Evolutionary conservation across 805 yeast species (phyloP), one percentile per base, ranked within the genome.

Genomic region (Candida koratica): DNA sequence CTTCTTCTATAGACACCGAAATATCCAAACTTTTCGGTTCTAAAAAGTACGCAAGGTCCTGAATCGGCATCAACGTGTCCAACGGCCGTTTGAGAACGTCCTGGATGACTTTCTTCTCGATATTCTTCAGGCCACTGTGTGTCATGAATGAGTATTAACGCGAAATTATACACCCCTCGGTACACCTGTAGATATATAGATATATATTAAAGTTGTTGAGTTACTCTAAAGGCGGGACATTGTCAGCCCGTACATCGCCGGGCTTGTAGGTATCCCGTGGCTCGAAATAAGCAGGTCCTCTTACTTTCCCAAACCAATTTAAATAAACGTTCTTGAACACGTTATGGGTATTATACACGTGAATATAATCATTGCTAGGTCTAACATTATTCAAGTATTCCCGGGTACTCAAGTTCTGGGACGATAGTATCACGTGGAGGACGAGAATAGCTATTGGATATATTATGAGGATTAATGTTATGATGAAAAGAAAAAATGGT

Each of bases 331-430:
- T 67, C 15, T 46, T 43, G 20, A 45, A 34, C 1, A 58, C 25
- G 11, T 52, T 50, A 4, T 38, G 29, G 3, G 58, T 50, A 20
- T 56, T 51, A 37, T 46, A 65, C 14, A 58, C 62, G 47, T 64
- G 64, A 19, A 53, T 48, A 38, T 47, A 65, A 15, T 24, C 17
- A 10, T 49, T 48, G 12, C 49, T 53, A 4, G 60, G 50, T 8
- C 70, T 64, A 6, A 65, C 58, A 17, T 68, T 56, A 47, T 72
- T 73, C 33, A 85, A 59, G 49, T 71, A 84, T 46, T 85, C 95
- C 43, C 88, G 67, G 5, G 95, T 84, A 6, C 89, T 80, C 43
- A 81, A 68, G 32, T 79, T 80, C 6, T 74, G 67, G 1, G 73
- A 50, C 0, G 77, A 73, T 34, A 84, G 55, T 34, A 64, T 71